Conservation (phyloP, 1,284 basidiomycete genomes). For the Trichosporon sp. region DNA sequence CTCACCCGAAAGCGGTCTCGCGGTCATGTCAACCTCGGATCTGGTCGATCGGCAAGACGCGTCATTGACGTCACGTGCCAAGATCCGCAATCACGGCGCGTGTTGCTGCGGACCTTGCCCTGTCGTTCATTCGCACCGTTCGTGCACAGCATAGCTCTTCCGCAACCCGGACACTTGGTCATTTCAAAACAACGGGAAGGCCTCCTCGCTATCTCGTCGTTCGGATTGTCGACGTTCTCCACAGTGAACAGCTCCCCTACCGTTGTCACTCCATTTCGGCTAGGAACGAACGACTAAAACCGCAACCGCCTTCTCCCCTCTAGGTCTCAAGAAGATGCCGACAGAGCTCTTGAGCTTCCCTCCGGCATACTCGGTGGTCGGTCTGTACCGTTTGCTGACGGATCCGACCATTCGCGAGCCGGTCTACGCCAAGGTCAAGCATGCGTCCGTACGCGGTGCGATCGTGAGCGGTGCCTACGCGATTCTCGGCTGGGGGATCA, state of each 20-base stretch:
- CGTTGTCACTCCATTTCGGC: background rate
- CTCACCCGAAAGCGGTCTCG: too few species aligned
- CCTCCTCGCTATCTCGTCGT: too few species aligned
- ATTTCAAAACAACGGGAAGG: background rate
- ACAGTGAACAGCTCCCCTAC: background rate
- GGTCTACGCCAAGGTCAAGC: constrained; percentile 47
- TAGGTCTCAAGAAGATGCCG: constrained; percentile 33
- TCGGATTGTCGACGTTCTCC: too few species aligned
- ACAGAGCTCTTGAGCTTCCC: constrained; percentile 47
- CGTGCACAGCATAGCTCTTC: background rate
- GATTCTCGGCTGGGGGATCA: constrained; percentile 34
- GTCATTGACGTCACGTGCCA: background rate
- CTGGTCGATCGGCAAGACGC: background rate
- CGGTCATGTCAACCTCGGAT: too few species aligned
- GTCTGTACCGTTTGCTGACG: constrained; percentile 42
- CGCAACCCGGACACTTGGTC: background rate
- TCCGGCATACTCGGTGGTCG: constrained; percentile 45
- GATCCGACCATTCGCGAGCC: constrained; percentile 42
- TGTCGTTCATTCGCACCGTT: background rate
- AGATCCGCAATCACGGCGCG: background rate
- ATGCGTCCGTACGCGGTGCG: constrained; percentile 44
- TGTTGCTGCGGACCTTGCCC: background rate
- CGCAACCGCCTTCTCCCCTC: background rate
- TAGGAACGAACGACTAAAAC: background rate
- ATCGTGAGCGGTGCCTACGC: constrained; percentile 41